Base-by-base conservation (phyloP, 75 land plant species). In the Picea glauca region DNA sequence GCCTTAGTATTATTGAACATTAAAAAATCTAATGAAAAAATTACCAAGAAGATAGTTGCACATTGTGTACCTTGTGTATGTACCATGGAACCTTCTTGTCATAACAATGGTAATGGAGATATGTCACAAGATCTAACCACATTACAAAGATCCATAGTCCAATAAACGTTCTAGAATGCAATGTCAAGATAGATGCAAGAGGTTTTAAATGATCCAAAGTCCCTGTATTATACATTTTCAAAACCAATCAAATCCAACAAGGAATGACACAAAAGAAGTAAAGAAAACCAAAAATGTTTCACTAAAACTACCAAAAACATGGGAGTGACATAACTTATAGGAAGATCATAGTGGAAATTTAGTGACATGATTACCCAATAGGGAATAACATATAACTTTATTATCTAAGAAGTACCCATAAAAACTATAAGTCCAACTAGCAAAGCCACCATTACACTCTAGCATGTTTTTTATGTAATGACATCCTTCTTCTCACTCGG, bases 31-130 rank as follows among this genome's bases (percentile, higher is more conserved):
- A 20, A 61, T 13, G 15, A 57, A 23, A n/a, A 2, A 80, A 76
- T 5, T 59, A 30, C 57, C 14, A 74, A 74, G 13, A 13, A 60
- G 31, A 17, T 50, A 54, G 21, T 74, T 43, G 13, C 23, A 43
- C 4, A 21, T 17, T 74, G 18, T 26, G 46, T 89, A 94, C 96
- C 93, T 92, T 85, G 35, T 96, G 95, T 33, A 98, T 88, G 79
- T 94, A 96, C 99, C 99, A 96, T 0, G 99, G 99, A 31, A 96
- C 92, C 78, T 91, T 96, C 38, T 90, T 84, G 2, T 92, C 98
- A 70, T 94, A 89, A 12, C 99, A 98, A 83, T 96, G 99, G 73
- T 4, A 26, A 26, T 26, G 26, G 26, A 26, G 26, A 26, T 26
- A 26, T 26, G 26, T 26, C 26, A 26, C 26, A 26, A 26, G 26